Percentiles rank a stretch among this genome's conserved stretches.
Conservation (phyloP, 169 alveolate species). For the Plasmodium chabaudi region DNA sequence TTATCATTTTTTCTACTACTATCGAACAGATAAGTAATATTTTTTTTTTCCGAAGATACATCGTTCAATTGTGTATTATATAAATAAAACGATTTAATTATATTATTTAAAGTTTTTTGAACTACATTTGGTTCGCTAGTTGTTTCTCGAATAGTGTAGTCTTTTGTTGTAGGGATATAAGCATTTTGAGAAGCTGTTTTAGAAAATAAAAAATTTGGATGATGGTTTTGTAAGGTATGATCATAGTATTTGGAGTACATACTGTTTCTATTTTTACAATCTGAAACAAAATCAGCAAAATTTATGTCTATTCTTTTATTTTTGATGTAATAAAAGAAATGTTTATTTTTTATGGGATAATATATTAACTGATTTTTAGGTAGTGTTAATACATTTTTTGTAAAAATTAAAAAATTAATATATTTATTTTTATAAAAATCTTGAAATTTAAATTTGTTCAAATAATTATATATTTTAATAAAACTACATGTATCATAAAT, state of each 20-base stretch:
- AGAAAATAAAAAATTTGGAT: too few relatives aligned
- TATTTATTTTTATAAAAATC: slow-evolving; percentile 58
- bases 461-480: slow-evolving; percentile 59
- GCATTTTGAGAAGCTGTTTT: too few relatives aligned
- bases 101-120: too few relatives aligned
- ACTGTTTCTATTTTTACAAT: neutral
- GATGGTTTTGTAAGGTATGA: neutral
- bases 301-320: slow-evolving; percentile 59
- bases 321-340: slow-evolving; percentile 49
- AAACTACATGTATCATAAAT: slow-evolving; percentile 75
- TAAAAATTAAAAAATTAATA: slow-evolving; percentile 38
- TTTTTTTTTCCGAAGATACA: too few relatives aligned
- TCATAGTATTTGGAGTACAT: neutral
- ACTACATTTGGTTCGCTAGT: too few relatives aligned
- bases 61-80: too few relatives aligned
- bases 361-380: slow-evolving; percentile 30
- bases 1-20: too few relatives aligned
- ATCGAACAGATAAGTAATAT: too few relatives aligned
- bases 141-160: too few relatives aligned
- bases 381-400: slow-evolving; percentile 45
- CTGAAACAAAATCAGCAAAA: slow-evolving; percentile 21
- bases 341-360: slow-evolving; percentile 38
- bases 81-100: too few relatives aligned
- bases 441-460: slow-evolving; percentile 21
- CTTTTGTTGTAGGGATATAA: too few relatives aligned